Evolutionary conservation across 306 rosid species (phyloP).

Genomic region (Pterocarpus macrocarpus): DNA sequence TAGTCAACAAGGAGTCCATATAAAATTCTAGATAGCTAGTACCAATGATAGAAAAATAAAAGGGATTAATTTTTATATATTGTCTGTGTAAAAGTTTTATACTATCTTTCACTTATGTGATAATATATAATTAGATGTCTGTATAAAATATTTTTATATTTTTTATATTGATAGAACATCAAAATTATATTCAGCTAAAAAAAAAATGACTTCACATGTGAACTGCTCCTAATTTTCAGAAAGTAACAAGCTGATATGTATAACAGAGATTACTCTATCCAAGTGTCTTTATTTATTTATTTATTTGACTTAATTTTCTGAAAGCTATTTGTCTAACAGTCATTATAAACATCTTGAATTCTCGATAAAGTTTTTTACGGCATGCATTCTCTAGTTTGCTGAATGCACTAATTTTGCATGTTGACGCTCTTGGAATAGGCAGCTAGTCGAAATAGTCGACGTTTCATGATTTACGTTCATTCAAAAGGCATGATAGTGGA

Average conservation of each 20-base stretch:
- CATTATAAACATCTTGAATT: background rate
- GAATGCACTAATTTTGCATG: constrained; percentile 6
- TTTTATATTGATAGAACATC: no score
- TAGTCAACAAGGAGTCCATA: constrained; percentile 16
- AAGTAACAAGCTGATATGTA: constrained; percentile 11
- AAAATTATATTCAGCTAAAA: no score
- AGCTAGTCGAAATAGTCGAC: constrained; percentile 68
- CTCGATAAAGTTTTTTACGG: constrained; percentile 16
- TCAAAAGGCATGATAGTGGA: constrained; percentile 99
- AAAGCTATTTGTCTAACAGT: background rate
- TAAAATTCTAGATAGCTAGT: constrained; percentile 14
- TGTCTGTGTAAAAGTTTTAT: no score
- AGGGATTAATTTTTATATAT: no score
- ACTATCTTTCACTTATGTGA: no score
- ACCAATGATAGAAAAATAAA: background rate
- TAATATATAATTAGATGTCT: no score
- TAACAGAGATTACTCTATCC: constrained; percentile 13
- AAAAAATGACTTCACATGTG: background rate
- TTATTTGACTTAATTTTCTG: background rate
- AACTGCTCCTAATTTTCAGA: constrained; percentile 4
- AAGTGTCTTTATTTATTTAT: background rate
- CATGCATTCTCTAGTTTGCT: constrained; percentile 14
- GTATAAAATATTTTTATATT: no score
- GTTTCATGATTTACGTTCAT: constrained; percentile 97
- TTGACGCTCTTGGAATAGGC: constrained; percentile 62